Evolutionary conservation across 208 protist species (phyloP).

Genomic region (Leptomonas seymouri): DNA sequence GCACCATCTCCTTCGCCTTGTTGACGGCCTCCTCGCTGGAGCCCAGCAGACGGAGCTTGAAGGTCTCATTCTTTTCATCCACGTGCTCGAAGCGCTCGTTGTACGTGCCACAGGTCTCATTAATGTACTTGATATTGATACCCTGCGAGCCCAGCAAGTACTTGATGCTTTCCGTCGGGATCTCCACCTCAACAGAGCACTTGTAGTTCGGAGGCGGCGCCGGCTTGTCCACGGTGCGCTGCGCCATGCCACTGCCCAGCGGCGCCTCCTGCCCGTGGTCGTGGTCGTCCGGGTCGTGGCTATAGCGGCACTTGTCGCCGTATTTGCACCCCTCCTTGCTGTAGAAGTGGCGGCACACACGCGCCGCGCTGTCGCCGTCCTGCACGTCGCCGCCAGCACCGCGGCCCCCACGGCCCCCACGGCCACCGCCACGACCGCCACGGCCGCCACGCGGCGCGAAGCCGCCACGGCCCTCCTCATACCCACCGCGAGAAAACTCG

Average conservation of each 20-base stretch:
- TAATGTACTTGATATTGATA: constrained; percentile 61
- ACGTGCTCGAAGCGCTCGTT: constrained; percentile 74
- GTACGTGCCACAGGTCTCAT: constrained; percentile 68
- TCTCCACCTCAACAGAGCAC: constrained; percentile 45
- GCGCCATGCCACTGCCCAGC: constrained; percentile 30
- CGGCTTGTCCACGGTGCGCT: constrained; percentile 34
- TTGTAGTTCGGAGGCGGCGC: constrained; percentile 35
- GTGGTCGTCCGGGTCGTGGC: constrained; percentile 60
- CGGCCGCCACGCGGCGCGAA: constrained; percentile 37
- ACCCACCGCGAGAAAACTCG: constrained; percentile 33
- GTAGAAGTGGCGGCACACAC: constrained; percentile 79
- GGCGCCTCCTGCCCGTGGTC: constrained; percentile 25
- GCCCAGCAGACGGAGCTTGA: constrained; percentile 72
- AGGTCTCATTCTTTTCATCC: constrained; percentile 57
- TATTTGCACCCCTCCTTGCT: constrained; percentile 71
- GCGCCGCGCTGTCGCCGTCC: constrained; percentile 27
- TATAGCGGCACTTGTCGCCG: constrained; percentile 83
- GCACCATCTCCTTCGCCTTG: constrained; percentile 67
- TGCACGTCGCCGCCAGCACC: constrained; percentile 14
- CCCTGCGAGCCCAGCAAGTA: constrained; percentile 73
- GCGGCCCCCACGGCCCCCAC: constrained; percentile 33
- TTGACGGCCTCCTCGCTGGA: constrained; percentile 55
- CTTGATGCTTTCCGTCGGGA: constrained; percentile 83
- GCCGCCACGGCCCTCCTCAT: constrained; percentile 34
- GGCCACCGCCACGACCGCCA: constrained; percentile 40